Conservation (phyloP, 495 filamentous ascomycete species). For the Neurospora sp. region DNA sequence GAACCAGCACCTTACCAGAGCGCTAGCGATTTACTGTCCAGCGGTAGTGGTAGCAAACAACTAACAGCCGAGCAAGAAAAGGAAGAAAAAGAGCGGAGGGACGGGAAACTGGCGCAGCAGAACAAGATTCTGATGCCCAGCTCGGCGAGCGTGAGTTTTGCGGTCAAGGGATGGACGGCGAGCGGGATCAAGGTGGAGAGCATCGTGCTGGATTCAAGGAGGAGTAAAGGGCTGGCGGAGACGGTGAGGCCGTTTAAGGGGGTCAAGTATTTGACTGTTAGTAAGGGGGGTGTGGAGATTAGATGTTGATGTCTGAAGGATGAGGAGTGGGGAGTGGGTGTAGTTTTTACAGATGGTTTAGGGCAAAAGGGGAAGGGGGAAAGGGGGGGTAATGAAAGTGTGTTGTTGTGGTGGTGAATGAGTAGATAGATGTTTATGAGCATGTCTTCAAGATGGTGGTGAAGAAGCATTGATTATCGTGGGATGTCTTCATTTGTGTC, state of each 20-base stretch:
- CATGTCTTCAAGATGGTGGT: too few relatives aligned
- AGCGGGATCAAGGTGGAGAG: constrained; percentile 92
- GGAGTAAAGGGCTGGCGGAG: constrained; percentile 77
- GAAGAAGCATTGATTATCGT: too few relatives aligned
- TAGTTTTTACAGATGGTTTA: too few relatives aligned
- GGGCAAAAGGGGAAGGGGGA: too few relatives aligned
- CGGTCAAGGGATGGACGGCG: constrained; percentile 87
- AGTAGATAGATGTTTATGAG: too few relatives aligned
- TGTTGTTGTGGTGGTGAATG: too few relatives aligned
- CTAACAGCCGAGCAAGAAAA: constrained; percentile 31
- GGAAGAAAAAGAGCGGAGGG: constrained; percentile 39
- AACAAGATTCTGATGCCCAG: constrained; percentile 86
- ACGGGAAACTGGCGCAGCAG: constrained; percentile 33
- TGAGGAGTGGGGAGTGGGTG: not conserved
- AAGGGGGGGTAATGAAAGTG: too few relatives aligned
- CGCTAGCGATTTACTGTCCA: not conserved
- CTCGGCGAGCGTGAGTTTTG: constrained; percentile 78
- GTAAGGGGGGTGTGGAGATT: constrained; percentile 74
- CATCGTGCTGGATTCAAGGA: constrained; percentile 72
- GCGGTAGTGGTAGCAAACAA: constrained; percentile 18
- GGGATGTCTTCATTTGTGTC: too few relatives aligned
- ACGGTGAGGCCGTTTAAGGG: constrained; percentile 93
- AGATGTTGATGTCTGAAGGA: constrained; percentile 38
- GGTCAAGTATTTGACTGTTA: constrained; percentile 92
- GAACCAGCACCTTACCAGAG: constrained; percentile 38